These are phyloP conservation scores for Boeremia lycopersici DNA, from an alignment of 2,329 filamentous ascomycete genomes.

Conservation along the genomic window DNA sequence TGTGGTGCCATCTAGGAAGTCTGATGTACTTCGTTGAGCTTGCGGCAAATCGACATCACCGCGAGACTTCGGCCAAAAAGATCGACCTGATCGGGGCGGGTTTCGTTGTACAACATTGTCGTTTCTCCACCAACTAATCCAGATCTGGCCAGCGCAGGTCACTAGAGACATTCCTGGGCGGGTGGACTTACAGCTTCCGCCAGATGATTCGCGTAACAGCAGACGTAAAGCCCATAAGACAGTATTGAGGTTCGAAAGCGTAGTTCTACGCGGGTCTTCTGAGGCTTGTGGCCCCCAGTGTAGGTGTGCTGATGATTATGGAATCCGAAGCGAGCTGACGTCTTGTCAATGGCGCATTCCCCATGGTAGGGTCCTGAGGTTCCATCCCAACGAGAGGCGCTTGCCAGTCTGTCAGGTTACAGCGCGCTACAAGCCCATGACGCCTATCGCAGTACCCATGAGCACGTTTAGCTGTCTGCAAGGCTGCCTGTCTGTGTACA, in stretches of 20 bases:
- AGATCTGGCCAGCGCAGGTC: conserved; percentile 3
- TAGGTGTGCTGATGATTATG: conserved; percentile 10
- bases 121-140: conserved; percentile 20
- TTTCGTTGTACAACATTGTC: conserved; percentile 17
- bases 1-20: conserved; percentile 1
- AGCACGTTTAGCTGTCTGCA: conserved; percentile 31
- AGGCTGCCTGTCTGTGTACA: conserved; percentile 26
- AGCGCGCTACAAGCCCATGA: conserved; percentile 34
- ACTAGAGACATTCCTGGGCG: conserved; percentile 23
- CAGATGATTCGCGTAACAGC: conserved; percentile 24
- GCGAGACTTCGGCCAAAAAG: conserved; percentile 9
- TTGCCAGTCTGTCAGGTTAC: conserved; percentile 41
- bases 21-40: not conserved
- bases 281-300: conserved; percentile 4
- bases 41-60: not conserved
- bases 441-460: conserved; percentile 24
- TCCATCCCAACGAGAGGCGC: conserved; percentile 38
- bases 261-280: conserved; percentile 25
- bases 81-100: conserved; percentile 10
- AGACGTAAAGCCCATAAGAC: conserved; percentile 19
- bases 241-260: conserved; percentile 9
- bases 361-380: conserved; percentile 36
- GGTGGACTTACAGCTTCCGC: conserved; percentile 18
- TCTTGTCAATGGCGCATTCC: conserved; percentile 23
- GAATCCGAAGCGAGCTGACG: conserved; percentile 21